A percentile compares a stretch with the other conserved stretches of the same genome.
These are phyloP conservation scores for Malassezia pachydermatis DNA, from an alignment of 1,284 basidiomycete species.

Conservation along the genomic window DNA sequence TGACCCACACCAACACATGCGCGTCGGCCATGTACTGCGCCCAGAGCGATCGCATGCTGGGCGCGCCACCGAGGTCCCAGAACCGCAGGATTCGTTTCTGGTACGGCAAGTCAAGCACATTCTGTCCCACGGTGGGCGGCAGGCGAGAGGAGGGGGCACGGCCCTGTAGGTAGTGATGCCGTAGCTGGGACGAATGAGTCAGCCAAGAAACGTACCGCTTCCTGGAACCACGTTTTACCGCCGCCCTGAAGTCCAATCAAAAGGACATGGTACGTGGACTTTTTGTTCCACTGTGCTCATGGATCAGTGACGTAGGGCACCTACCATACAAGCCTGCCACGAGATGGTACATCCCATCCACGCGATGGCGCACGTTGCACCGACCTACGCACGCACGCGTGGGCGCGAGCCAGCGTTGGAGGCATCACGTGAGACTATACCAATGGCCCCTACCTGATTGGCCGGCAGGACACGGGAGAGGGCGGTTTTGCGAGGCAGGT, in stretches of 20 bases:
- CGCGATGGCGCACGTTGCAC: background rate
- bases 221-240: conserved; percentile 32
- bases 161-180: conserved; percentile 5
- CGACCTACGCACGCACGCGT: background rate
- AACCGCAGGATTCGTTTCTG: conserved; percentile 23
- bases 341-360: conserved; percentile 18
- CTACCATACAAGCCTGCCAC: conserved; percentile 16
- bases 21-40: conserved; percentile 30
- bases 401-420: background rate
- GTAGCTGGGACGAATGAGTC: conserved; percentile 5
- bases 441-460: conserved; percentile 13
- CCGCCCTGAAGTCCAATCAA: conserved; percentile 26
- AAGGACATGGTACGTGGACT: conserved; percentile 26
- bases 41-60: conserved; percentile 29
- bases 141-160: conserved; percentile 18
- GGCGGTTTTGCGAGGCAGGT: background rate
- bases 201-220: conserved; percentile 17
- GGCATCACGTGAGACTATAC: conserved; percentile 7
- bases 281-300: conserved; percentile 25
- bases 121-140: conserved; percentile 32
- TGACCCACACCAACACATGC: conserved; percentile 25
- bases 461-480: conserved; percentile 14
- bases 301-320: conserved; percentile 1
- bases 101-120: conserved; percentile 26
- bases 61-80: conserved; percentile 34